Percentiles rank a stretch among this genome's conserved stretches.
These are phyloP conservation scores for Hyphopichia wangnamkhiaoensis DNA, from an alignment of 1,139 yeast species.

Conservation along the genomic window DNA sequence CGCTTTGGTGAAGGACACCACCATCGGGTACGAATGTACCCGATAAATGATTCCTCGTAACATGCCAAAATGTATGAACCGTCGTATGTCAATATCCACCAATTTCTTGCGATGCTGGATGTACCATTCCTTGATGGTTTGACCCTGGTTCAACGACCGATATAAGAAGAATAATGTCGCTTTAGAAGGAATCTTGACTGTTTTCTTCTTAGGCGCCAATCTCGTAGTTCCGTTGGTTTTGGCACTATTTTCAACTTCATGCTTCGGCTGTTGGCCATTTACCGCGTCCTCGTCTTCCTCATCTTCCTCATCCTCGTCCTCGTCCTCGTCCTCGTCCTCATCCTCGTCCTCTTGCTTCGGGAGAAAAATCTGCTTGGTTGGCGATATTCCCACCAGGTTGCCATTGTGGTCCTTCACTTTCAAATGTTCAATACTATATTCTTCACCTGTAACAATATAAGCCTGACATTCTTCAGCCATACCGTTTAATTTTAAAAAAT, in stretches of 20 bases:
- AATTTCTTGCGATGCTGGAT: slow-evolving; percentile 57
- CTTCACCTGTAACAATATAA: slow-evolving; percentile 53
- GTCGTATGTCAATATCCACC: slow-evolving; percentile 69
- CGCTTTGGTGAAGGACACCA: slow-evolving; percentile 37
- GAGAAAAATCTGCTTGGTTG: too few species aligned
- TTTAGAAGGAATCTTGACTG: slow-evolving; percentile 54
- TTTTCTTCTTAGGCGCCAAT: slow-evolving; percentile 1
- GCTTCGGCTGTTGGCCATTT: too few species aligned
- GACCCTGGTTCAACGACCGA: slow-evolving; percentile 77
- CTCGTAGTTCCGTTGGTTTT: not conserved
- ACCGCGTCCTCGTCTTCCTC: not conserved
- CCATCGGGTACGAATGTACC: slow-evolving; percentile 73
- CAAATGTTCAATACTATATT: not conserved
- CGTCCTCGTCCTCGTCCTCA: not conserved
- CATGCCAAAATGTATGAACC: slow-evolving; percentile 86
- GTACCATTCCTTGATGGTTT: slow-evolving; percentile 81
- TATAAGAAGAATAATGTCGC: slow-evolving; percentile 74
- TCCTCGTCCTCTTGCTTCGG: too few species aligned
- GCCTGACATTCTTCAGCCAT: slow-evolving; percentile 87
- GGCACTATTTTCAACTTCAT: not conserved
- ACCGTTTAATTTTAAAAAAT: slow-evolving; percentile 61
- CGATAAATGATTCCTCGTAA: slow-evolving; percentile 80
- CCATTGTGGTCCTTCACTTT: too few species aligned
- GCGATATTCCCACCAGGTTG: too few species aligned
- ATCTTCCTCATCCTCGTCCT: not conserved